These are phyloP conservation scores for Botrytis byssoidea DNA, from an alignment of 2,329 filamentous ascomycete genomes.

Conservation along the genomic window DNA sequence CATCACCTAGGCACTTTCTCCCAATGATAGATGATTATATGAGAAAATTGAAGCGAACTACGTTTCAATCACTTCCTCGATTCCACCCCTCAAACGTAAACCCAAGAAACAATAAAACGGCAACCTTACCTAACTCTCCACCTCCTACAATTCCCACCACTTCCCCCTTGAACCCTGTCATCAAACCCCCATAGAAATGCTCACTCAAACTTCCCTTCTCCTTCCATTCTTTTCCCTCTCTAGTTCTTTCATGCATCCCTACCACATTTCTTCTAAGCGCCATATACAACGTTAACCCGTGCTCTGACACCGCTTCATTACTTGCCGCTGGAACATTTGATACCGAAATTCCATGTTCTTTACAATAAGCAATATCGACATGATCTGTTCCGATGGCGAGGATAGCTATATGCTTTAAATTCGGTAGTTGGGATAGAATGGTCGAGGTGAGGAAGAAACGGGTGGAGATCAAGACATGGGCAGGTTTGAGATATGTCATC, in stretches of 20 bases:
- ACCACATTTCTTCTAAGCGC: conserved; percentile 42
- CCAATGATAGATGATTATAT: rapidly evolving
- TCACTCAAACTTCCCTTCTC: conserved; percentile 32
- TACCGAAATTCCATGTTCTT: conserved; percentile 39
- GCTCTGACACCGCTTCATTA: conserved; percentile 40
- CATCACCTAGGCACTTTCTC: not conserved
- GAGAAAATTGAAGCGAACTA: not conserved
- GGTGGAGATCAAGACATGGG: conserved; percentile 42
- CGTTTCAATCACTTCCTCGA: not conserved
- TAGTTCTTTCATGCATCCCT: conserved; percentile 36
- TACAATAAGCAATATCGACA: conserved; percentile 42
- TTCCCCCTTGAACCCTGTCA: conserved; percentile 32
- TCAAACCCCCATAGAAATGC: conserved; percentile 27
- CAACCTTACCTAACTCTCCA: conserved; percentile 32
- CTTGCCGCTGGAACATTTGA: conserved; percentile 43
- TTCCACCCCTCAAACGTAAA: not conserved
- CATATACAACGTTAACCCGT: conserved; percentile 37
- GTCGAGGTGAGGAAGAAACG: conserved; percentile 35
- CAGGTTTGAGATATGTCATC: conserved; percentile 31
- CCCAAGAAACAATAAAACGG: not conserved
- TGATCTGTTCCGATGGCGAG: conserved; percentile 42
- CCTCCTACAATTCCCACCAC: conserved; percentile 35
- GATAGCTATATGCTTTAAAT: conserved; percentile 40
- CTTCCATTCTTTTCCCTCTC: conserved; percentile 31
- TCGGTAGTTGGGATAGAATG: conserved; percentile 36